These are phyloP conservation scores for Arthrobotrys sinensis DNA, from an alignment of 2,329 filamentous ascomycete genomes.

Conservation along the genomic window DNA sequence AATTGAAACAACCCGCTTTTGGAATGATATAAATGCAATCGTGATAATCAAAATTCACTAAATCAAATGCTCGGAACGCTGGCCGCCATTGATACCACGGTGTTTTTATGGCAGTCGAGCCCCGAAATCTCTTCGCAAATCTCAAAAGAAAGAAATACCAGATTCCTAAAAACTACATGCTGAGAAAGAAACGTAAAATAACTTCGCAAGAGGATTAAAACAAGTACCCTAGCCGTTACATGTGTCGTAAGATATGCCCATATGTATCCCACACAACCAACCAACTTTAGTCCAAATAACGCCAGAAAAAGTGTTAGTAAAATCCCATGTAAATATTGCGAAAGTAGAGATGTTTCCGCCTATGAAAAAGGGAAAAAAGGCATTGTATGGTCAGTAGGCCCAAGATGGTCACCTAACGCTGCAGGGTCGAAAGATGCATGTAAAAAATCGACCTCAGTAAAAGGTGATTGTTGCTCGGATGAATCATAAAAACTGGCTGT, in stretches of 20 bases:
- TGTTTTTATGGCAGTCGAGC: not conserved
- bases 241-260: slow-evolving; percentile 19
- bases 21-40: no score
- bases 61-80: no score
- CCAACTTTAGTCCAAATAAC: slow-evolving; percentile 5
- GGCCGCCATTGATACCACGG: not conserved
- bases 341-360: slow-evolving; percentile 9
- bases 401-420: not conserved
- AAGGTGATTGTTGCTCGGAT: slow-evolving; percentile 22
- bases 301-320: not conserved
- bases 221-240: slow-evolving; percentile 28
- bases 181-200: not conserved
- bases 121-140: not conserved
- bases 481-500: slow-evolving; percentile 26
- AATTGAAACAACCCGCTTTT: no score
- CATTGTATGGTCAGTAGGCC: not conserved
- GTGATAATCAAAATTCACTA: no score
- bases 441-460: slow-evolving; percentile 26
- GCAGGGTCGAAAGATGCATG: slow-evolving; percentile 24
- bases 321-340: no score
- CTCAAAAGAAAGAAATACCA: not conserved
- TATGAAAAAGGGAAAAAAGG: slow-evolving; percentile 13
- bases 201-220: not conserved
- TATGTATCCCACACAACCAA: not conserved
- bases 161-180: not conserved